Evolutionary conservation across 192 early-diverging fungal species (phyloP).

Genomic region (Polychytrium aggregatum): DNA sequence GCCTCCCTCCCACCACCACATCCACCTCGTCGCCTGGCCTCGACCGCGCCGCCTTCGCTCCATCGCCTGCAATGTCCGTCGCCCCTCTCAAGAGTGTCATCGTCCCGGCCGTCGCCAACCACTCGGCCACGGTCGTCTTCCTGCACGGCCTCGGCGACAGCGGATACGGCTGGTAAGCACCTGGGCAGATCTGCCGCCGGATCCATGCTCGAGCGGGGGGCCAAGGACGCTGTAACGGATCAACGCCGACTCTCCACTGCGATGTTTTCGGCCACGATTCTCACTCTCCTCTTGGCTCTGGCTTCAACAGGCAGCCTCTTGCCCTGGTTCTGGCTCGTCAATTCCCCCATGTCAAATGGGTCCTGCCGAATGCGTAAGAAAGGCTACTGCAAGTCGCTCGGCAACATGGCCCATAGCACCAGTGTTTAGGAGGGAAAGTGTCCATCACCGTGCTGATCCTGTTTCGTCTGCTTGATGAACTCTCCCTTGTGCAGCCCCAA

Average conservation of each 20-base stretch:
- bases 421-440: no score
- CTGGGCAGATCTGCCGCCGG: not conserved
- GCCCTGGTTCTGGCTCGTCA: constrained; percentile 41
- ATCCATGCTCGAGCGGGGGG: not conserved
- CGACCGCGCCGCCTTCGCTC: no score
- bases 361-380: constrained; percentile 79
- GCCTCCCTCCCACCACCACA: no score
- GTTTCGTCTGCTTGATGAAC: not conserved
- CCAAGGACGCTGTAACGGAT: no score
- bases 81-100: constrained; percentile 11
- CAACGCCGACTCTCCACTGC: no score
- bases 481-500: constrained; percentile 16
- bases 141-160: constrained; percentile 71
- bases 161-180: constrained; percentile 28
- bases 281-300: no score
- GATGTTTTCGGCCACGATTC: no score
- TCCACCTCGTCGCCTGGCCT: no score
- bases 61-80: no score
- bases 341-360: constrained; percentile 79
- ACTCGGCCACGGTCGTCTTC: constrained; percentile 75
- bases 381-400: not conserved
- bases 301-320: constrained; percentile 29
- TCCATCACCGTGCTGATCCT: no score
- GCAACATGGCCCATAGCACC: no score
- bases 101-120: constrained; percentile 33